phyloP scores from a whole-genome alignment of 257 asterid genomes.

The Eustoma russellianum region DNA sequence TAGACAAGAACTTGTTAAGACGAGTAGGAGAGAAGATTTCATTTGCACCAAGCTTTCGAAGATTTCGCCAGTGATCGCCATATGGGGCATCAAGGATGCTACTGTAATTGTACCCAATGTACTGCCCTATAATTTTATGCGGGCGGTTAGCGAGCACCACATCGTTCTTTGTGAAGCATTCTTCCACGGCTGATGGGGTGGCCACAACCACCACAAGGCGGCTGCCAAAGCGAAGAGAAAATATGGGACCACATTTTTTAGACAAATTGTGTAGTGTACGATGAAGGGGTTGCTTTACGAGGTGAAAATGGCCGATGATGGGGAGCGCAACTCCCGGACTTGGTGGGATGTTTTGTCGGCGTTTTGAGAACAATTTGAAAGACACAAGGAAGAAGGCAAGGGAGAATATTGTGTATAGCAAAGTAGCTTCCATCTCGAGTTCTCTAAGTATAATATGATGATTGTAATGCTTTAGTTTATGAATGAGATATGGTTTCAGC shows the following conservation, averaged over 20 bases:
- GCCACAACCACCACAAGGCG: background rate
- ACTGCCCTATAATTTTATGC: background rate
- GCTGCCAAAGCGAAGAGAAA: background rate
- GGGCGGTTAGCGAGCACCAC: background rate
- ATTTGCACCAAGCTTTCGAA: background rate
- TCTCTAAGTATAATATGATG: too few relatives aligned
- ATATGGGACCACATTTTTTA: background rate
- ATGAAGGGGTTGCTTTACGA: background rate
- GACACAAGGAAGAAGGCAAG: background rate
- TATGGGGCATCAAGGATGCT: background rate
- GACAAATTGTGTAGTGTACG: background rate
- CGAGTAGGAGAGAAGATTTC: background rate
- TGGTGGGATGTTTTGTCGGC: background rate
- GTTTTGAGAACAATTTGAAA: background rate
- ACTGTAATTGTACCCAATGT: background rate
- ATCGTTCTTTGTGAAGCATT: background rate
- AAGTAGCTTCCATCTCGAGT: background rate
- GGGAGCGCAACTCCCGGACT: background rate
- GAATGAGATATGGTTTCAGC: too few relatives aligned
- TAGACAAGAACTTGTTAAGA: background rate
- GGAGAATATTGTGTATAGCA: background rate
- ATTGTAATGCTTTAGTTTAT: too few relatives aligned
- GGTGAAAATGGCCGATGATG: background rate
- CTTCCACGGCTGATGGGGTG: background rate
- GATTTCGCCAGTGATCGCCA: constrained; percentile 3